Conservation (phyloP, 1,284 basidiomycete species). For the Tranzscheliella williamsii region DNA sequence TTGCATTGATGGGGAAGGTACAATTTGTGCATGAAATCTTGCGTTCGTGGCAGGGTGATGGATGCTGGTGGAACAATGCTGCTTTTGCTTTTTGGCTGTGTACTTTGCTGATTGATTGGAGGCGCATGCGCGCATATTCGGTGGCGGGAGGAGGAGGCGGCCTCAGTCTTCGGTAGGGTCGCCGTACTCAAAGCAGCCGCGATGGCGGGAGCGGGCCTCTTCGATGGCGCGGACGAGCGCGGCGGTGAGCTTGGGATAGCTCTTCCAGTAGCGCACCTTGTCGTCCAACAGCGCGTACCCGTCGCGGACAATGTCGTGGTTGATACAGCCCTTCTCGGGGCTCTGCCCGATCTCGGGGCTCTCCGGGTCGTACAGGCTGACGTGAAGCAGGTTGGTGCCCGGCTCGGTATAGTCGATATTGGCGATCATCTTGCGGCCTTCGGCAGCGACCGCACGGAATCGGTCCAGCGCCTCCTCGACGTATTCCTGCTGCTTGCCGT, state of each 20-base stretch:
- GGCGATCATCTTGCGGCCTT: conserved; percentile 53
- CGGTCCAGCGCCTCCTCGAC: conserved; percentile 47
- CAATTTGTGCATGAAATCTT: no score
- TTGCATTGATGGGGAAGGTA: no score
- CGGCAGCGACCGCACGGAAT: conserved; percentile 41
- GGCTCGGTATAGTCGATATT: conserved; percentile 50
- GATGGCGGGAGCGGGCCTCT: conserved; percentile 38
- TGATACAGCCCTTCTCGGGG: conserved; percentile 44
- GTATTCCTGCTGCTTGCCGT: conserved; percentile 46
- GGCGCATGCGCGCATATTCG: no score
- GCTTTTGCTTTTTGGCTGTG: no score
- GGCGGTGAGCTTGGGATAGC: conserved; percentile 30
- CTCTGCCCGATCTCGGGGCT: conserved; percentile 22
- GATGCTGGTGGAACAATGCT: no score
- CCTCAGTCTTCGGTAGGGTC: conserved; percentile 46
- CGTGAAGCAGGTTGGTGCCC: conserved; percentile 21
- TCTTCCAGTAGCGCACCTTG: conserved; percentile 44
- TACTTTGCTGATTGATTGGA: no score
- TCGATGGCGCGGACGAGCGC: conserved; percentile 26
- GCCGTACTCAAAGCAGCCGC: conserved; percentile 50
- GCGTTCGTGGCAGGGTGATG: no score
- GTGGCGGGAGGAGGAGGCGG: no score
- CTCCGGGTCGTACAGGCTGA: conserved; percentile 53
- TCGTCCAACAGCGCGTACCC: conserved; percentile 47
- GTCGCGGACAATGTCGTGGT: conserved; percentile 40